These are phyloP conservation scores for Fusarium guadeloupense DNA, from an alignment of 2,329 filamentous ascomycete species.

Conservation along the genomic window DNA sequence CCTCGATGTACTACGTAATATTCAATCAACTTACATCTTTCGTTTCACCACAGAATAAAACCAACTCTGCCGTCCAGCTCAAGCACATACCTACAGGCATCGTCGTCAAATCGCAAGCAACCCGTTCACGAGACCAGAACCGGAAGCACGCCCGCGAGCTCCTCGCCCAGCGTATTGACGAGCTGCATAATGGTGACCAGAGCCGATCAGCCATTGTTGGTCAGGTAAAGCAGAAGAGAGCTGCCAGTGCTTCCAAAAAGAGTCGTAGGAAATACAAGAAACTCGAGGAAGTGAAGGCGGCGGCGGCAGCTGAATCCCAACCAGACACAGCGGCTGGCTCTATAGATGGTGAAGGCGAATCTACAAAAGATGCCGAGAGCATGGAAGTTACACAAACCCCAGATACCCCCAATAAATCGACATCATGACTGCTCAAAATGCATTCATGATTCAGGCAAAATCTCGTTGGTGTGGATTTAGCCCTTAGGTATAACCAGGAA, in stretches of 20 bases:
- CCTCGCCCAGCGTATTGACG: slow-evolving; percentile 78
- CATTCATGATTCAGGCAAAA: background rate
- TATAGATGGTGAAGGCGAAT: background rate
- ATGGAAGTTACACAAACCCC: background rate
- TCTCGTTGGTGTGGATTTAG: background rate
- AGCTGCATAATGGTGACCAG: slow-evolving; percentile 74
- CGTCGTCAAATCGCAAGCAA: slow-evolving; percentile 93
- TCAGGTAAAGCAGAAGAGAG: slow-evolving; percentile 71
- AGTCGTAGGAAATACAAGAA: slow-evolving; percentile 79
- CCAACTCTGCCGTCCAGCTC: slow-evolving; percentile 91
- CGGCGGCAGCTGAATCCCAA: slow-evolving; percentile 12
- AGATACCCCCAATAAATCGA: background rate
- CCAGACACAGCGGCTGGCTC: background rate
- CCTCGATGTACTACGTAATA: background rate
- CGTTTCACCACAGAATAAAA: slow-evolving; percentile 79
- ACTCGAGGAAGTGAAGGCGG: slow-evolving; percentile 61
- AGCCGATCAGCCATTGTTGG: slow-evolving; percentile 73
- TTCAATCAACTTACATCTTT: background rate
- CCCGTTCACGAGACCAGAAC: slow-evolving; percentile 86
- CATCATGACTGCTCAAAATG: background rate
- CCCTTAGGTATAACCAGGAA: background rate
- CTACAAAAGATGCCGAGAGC: background rate
- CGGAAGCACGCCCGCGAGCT: slow-evolving; percentile 83
- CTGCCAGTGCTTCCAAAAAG: slow-evolving; percentile 84
- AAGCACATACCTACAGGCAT: slow-evolving; percentile 90